A percentile compares a stretch with the other conserved stretches of the same genome.
Evolutionary conservation across 1,139 yeast species (phyloP).

Genomic region (Hyphopichia fennica): DNA sequence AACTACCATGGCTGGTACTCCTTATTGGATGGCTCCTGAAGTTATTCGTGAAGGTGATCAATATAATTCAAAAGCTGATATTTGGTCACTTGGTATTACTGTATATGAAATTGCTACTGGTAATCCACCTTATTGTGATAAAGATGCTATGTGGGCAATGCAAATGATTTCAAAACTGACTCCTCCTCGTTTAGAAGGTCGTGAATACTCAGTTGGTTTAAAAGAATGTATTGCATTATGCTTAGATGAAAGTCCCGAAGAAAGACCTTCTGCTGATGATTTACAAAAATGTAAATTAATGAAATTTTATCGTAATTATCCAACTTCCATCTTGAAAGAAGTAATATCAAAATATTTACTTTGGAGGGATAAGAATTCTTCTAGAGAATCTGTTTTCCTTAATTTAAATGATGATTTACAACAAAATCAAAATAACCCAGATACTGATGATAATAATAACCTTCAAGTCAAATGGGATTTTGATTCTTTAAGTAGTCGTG

Average conservation of each 20-base stretch:
- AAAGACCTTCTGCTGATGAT: slow-evolving; percentile 86
- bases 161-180: slow-evolving; percentile 88
- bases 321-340: slow-evolving; percentile 67
- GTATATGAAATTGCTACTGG: slow-evolving; percentile 95
- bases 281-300: slow-evolving; percentile 73
- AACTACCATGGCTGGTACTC: slow-evolving; percentile 97
- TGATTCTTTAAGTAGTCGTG: slow-evolving; percentile 71
- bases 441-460: slow-evolving; percentile 27
- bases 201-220: slow-evolving; percentile 70
- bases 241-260: slow-evolving; percentile 89
- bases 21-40: slow-evolving; percentile 99
- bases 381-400: slow-evolving; percentile 49
- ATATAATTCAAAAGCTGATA: slow-evolving; percentile 83
- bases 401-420: slow-evolving; percentile 33
- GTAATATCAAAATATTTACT: slow-evolving; percentile 74
- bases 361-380: slow-evolving; percentile 68
- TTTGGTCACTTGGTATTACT: slow-evolving; percentile 94
- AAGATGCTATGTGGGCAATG: slow-evolving; percentile 94
- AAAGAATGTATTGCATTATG: slow-evolving; percentile 92
- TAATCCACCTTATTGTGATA: slow-evolving; percentile 95
- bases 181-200: slow-evolving; percentile 93
- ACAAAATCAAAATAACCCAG: slow-evolving; percentile 13
- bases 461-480: slow-evolving; percentile 87
- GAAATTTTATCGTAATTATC: slow-evolving; percentile 55
- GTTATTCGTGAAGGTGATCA: slow-evolving; percentile 92